Base-by-base conservation (phyloP, 2,329 filamentous ascomycete species). In the Cryphonectria nitschkei region DNA sequence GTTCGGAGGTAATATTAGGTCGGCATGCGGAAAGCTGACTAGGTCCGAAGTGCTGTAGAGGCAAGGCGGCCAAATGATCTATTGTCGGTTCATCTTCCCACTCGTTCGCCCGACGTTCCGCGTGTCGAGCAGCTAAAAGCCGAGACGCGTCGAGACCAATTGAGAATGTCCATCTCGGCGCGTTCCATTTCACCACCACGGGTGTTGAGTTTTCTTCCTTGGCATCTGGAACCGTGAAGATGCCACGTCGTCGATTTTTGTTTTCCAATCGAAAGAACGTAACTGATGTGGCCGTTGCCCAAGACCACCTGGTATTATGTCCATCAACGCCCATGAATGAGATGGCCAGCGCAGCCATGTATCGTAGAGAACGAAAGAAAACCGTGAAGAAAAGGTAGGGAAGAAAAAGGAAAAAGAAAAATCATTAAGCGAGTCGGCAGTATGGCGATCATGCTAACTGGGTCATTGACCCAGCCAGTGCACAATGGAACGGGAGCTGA, bases 281-380 rank as follows among this genome's bases (percentile, higher is more conserved):
- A 62, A 70, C 61, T 61, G 67, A 70, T 65, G 62, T 70, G 65
- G 63, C 58, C 65, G 62, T 65, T 61, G 65, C 70, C 70, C 26
- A 64, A 68, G 65, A 62, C 64, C 68, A 29, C 68, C 68, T 72
- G 70, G 70, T 72, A 72, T 72, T 70, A 70, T 68, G 46, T 68
- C 70, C 70, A 46, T 66, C 58, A 72, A 72, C 70, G 70, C 70
- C 70, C 58, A 19, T 68, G 61, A 67, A 70, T 72, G 65, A 68
- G 52, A 72, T 72, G 70, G 68, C 66, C 60, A 67, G 41, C 52
- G 66, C 52, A 68, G 68, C 66, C 62, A 64, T 67, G 70, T 73
- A 74, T 70, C 70, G 71, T 75, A 75, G 76, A 71, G 72, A 73
- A 74, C 65, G 72, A 74, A 66, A 73, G 56, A 71, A 73, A 74